Evolutionary conservation across 2,329 filamentous ascomycete genomes (phyloP).

Genomic region (Xylaria sp.): DNA sequence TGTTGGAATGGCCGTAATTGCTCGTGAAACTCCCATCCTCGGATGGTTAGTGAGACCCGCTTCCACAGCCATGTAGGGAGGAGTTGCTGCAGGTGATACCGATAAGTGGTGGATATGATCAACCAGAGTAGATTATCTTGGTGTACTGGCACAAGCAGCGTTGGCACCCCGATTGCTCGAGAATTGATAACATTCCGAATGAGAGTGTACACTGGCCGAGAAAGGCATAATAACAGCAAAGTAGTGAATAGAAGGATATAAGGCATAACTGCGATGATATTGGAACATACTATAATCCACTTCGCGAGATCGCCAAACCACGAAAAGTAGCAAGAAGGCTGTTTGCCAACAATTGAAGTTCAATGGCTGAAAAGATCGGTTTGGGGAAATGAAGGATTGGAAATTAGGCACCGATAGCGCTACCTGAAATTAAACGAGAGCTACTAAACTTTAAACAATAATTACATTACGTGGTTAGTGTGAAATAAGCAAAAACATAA

Average conservation of each 20-base stretch:
- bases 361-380: neutral
- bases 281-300: neutral
- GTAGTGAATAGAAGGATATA: neutral
- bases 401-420: neutral
- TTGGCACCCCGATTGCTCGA: neutral
- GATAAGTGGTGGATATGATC: neutral
- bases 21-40: conserved; percentile 1
- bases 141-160: neutral
- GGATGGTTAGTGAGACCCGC: neutral
- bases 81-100: neutral
- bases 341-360: neutral
- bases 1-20: neutral
- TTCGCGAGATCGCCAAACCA: neutral
- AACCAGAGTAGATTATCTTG: neutral
- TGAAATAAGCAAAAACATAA: no score
- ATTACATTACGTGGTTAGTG: no score
- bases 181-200: conserved; percentile 1
- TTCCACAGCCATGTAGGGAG: neutral
- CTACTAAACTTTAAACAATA: no score
- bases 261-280: neutral
- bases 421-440: no score
- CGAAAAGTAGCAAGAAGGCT: neutral
- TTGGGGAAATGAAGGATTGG: neutral
- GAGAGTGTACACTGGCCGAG: neutral
- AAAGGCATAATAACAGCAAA: neutral